Evolutionary conservation across 176 grass and related monocot species (phyloP), one percentile per base, ranked within the genome.

Genomic region (Oryza officinalis): DNA sequence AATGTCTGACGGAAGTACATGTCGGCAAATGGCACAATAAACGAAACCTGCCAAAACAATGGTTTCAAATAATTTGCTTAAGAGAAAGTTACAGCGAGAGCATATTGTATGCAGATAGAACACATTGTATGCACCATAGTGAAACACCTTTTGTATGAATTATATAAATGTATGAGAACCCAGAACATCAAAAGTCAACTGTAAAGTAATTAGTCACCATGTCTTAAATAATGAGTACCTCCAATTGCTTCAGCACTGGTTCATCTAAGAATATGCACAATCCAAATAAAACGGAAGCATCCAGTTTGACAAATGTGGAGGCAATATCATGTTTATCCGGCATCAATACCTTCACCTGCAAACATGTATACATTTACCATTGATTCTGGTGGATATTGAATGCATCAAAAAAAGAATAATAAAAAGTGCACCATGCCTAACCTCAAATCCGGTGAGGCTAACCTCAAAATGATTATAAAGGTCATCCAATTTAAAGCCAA

Each of bases 381-480:
- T 80, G 69, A 23, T 73, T 80, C 22, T 15, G 74, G 76, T 72
- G 31, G 63, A 88, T 76, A 69, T 46, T 76, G 83, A 89, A 92
- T 35, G 7, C 76, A 41, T 32, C 47, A 69, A 74, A 91, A 61
- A 25, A 14, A 75, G 18, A 83, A 87, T 41, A 46, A 80, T n/a
- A 54, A 66, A 80, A 44, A 35, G 52, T 76, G 67, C 63, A 71
- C 63, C n/a, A 71, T 46, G 68, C 67, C 78, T 87, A 77, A 98
- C 96, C 96, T 98, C 77, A 69, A 88, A 87, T 45, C 84, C 87
- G 49, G 73, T 83, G 69, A 98, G 65, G 78, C 72, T 71, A 95
- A 98, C 72, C 72, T 93, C 91, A 89, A 98, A 93, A 78, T 92
- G 57, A 46, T 93, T 92, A 88, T 98, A 98, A 59, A 98, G 76